phyloP scores from a whole-genome alignment of 2,329 filamentous ascomycete species.

The Westerdykella ornata region DNA sequence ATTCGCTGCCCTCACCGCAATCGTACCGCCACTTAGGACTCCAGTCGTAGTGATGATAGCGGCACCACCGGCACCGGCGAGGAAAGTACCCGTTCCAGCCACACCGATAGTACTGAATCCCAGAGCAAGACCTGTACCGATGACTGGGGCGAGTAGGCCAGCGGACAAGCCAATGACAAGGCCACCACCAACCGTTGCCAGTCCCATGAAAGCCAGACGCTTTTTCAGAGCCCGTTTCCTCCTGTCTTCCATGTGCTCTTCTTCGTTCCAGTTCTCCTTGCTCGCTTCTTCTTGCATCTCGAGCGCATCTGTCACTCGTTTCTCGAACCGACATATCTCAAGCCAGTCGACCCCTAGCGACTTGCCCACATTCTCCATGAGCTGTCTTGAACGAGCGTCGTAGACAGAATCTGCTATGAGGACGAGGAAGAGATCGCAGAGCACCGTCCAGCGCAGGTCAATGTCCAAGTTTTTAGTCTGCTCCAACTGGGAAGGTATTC shows the following conservation, averaged over 20 bases:
- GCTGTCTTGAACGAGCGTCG: slow-evolving; percentile 75
- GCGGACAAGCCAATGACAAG: slow-evolving; percentile 93
- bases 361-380: slow-evolving; percentile 76
- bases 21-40: slow-evolving; percentile 76
- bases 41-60: slow-evolving; percentile 89
- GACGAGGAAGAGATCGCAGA: slow-evolving; percentile 91
- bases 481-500: slow-evolving; percentile 75
- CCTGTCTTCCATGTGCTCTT: slow-evolving; percentile 82
- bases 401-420: slow-evolving; percentile 96
- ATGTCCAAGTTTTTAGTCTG: slow-evolving; percentile 83
- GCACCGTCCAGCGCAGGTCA: slow-evolving; percentile 90
- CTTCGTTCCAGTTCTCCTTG: slow-evolving; percentile 97
- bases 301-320: slow-evolving; percentile 88
- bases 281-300: slow-evolving; percentile 95
- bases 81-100: slow-evolving; percentile 77
- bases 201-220: slow-evolving; percentile 89
- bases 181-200: slow-evolving; percentile 91
- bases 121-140: slow-evolving; percentile 86
- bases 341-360: slow-evolving; percentile 79
- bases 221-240: slow-evolving; percentile 74
- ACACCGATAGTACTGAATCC: slow-evolving; percentile 95
- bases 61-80: slow-evolving; percentile 85
- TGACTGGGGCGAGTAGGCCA: slow-evolving; percentile 83
- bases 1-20: slow-evolving; percentile 78
- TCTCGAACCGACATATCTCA: slow-evolving; percentile 94